Evolutionary conservation across 2,329 filamentous ascomycete genomes (phyloP), one percentile per base, ranked within the genome.

Genomic region (Polytolypa hystricis): DNA sequence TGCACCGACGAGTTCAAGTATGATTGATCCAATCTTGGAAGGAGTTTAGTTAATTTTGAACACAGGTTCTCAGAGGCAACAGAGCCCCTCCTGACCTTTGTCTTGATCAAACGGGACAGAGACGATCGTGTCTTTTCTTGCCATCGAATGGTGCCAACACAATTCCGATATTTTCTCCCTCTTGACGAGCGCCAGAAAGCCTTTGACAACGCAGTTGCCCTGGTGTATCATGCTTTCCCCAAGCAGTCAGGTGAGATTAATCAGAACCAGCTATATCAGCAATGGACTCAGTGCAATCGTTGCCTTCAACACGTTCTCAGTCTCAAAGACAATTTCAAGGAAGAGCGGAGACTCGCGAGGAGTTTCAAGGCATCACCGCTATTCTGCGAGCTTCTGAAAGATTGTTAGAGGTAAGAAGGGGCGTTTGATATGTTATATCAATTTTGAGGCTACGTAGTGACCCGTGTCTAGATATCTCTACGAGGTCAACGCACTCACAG

Each of bases 301-400:
- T 36, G 25, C 14, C 25, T 28, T 18, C 20, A 28, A 17, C 33
- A 36, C 17, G 21, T 36, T 7, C 33, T 36, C 21, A 12, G 18
- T 30, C 14, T 36, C 9, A 30, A 29, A 30, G 33, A 30, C 25
- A 15, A n/a, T n/a, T 36, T 36, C 25, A 36, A 36, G 15, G 33
- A 36, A 30, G 33, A 36, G 20, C 11, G 4, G 25, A 27, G 25
- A 19, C 3, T 20, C 11, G 19, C 21, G 11, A 29, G 29, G 14
- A 17, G 8, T 4, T 36, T 36, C 7, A 27, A 36, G 14, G 33
- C 33, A 30, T 30, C 33, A 23, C 6, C 11, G 33, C 11, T 4
- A 12, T 36, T 36, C 18, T 36, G 33, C 25, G 21, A 36, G 33
- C 20, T 36, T 16, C 25, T 36, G 8, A 29, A 29, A 16, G 33